A percentile compares a stretch with the other conserved stretches of the same genome.
These are phyloP conservation scores for Inonotus obliquus DNA, from an alignment of 1,284 basidiomycete species.

Conservation along the genomic window DNA sequence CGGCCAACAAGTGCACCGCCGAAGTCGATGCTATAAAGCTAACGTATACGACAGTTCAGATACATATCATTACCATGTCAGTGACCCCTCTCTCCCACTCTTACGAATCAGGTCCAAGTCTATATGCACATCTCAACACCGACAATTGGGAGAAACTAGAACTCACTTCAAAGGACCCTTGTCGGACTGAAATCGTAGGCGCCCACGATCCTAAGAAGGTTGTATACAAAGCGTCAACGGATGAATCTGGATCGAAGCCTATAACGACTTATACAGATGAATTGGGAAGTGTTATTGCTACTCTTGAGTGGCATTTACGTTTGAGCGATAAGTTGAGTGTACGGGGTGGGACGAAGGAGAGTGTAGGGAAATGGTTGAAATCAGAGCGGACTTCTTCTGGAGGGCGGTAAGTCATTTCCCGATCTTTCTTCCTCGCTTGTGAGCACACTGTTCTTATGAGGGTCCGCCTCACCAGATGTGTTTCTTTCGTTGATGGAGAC, in stretches of 20 bases:
- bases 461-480: not conserved
- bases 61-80: not conserved
- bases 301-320: slow-evolving; percentile 8
- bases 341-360: not conserved
- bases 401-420: not conserved
- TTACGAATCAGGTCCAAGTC: no score
- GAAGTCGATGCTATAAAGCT: no score
- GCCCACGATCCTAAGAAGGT: not conserved
- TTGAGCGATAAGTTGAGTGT: slow-evolving; percentile 7
- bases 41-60: no score
- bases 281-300: not conserved
- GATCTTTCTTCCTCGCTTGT: not conserved
- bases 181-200: slow-evolving; percentile 3
- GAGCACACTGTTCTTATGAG: not conserved
- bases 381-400: not conserved
- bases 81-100: not conserved
- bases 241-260: slow-evolving; percentile 1
- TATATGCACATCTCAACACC: not conserved
- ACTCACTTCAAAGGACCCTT: slow-evolving; percentile 10
- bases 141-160: slow-evolving; percentile 10
- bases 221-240: not conserved
- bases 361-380: slow-evolving; percentile 7
- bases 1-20: no score
- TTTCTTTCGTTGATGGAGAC: not conserved
- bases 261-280: slow-evolving; percentile 3